Percentiles rank a stretch among this genome's conserved stretches.
These are phyloP conservation scores for Pseudogymnoascus sp. DNA, from an alignment of 2,329 filamentous ascomycete species.

Conservation along the genomic window DNA sequence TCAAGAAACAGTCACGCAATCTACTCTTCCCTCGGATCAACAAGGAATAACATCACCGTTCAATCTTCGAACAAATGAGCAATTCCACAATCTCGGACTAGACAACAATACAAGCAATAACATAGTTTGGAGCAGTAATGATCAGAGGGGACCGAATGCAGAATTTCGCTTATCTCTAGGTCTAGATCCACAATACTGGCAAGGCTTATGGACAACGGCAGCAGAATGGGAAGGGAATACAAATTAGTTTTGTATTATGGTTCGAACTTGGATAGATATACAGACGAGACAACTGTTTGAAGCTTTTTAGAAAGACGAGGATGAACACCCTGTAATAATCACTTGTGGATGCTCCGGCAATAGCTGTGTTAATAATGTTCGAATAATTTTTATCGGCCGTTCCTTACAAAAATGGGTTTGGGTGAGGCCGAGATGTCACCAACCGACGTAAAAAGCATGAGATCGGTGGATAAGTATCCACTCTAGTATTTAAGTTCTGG, in stretches of 20 bases:
- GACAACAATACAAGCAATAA: background rate
- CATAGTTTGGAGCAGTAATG: background rate
- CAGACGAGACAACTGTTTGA: background rate
- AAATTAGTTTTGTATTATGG: background rate
- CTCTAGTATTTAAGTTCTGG: too few relatives aligned
- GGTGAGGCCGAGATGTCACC: too few relatives aligned
- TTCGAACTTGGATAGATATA: background rate
- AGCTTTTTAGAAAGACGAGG: too few relatives aligned
- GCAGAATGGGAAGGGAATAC: background rate
- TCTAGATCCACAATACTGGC: background rate
- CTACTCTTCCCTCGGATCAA: background rate
- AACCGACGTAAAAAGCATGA: too few relatives aligned
- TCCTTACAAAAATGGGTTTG: too few relatives aligned
- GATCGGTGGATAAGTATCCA: too few relatives aligned
- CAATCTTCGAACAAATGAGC: background rate
- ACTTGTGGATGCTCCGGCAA: too few relatives aligned
- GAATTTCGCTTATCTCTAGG: background rate
- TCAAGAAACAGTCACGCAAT: background rate
- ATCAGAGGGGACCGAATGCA: background rate
- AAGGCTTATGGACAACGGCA: background rate
- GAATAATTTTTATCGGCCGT: too few relatives aligned
- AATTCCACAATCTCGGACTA: background rate
- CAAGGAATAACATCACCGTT: background rate
- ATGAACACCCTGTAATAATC: too few relatives aligned
- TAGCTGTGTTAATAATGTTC: too few relatives aligned